Evolutionary conservation across 73 alveolate genomes (phyloP).

Genomic region (Paramecium bursaria): DNA sequence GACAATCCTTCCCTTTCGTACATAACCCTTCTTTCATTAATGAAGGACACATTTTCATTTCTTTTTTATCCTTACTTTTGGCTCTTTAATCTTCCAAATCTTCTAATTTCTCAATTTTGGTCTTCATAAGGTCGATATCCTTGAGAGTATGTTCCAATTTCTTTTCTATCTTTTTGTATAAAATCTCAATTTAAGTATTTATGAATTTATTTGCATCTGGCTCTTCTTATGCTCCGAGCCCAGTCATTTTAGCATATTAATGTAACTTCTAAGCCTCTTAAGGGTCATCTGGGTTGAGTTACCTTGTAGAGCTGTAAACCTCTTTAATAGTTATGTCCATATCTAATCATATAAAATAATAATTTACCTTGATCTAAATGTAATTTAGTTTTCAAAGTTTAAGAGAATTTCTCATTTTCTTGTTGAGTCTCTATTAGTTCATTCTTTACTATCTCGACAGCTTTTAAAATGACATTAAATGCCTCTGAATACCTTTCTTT

Average conservation of each 20-base stretch:
- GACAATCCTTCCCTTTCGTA: conserved; percentile 71
- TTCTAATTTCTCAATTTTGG: conserved; percentile 78
- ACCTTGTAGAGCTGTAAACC: conserved; percentile 16
- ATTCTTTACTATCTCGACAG: conserved; percentile 61
- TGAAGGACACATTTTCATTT: conserved; percentile 76
- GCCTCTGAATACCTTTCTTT: conserved; percentile 70
- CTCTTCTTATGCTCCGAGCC: conserved; percentile 64
- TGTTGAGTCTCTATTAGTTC: conserved; percentile 27
- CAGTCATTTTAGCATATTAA: conserved; percentile 67
- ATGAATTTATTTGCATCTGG: conserved; percentile 74
- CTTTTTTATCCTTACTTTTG: conserved; percentile 56
- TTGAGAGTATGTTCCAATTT: conserved; percentile 69
- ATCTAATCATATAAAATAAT: no score
- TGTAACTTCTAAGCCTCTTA: conserved; percentile 43
- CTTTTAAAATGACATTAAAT: conserved; percentile 64
- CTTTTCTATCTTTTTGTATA: conserved; percentile 71
- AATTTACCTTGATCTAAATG: conserved; percentile 38
- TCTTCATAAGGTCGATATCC: conserved; percentile 80
- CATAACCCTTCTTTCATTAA: conserved; percentile 67
- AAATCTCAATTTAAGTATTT: conserved; percentile 68
- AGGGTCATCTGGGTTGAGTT: conserved; percentile 42
- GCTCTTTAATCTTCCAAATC: conserved; percentile 73
- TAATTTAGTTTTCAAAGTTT: background rate
- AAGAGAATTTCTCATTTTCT: background rate
- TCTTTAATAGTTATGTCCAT: conserved; percentile 40